Evolutionary conservation across 2,329 filamentous ascomycete species (phyloP).

Genomic region (Colletotrichum godetiae): DNA sequence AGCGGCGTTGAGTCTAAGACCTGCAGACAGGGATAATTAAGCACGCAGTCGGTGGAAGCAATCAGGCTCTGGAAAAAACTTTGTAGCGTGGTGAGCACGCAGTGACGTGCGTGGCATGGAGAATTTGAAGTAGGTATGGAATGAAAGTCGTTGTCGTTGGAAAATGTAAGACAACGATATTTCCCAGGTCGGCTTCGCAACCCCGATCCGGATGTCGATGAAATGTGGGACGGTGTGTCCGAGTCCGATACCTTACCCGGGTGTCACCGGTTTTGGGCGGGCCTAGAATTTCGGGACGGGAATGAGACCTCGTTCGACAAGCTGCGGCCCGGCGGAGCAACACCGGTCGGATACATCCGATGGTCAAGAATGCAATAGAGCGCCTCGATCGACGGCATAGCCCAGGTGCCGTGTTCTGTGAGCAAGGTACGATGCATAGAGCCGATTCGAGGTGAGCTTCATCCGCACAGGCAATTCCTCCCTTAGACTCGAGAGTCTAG

Average conservation of each 20-base stretch:
- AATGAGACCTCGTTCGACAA: background rate
- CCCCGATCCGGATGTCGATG: background rate
- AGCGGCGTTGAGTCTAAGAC: constrained; percentile 17
- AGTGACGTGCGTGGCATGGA: constrained; percentile 3
- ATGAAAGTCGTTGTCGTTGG: background rate
- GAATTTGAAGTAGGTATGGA: background rate
- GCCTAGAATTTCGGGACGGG: constrained; percentile 22
- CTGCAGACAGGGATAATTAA: background rate
- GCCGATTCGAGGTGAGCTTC: background rate
- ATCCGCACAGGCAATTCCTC: background rate
- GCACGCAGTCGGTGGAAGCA: background rate
- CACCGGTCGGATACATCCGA: constrained; percentile 11
- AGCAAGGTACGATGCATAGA: background rate
- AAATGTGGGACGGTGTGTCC: constrained; percentile 5
- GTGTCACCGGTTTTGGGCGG: constrained; percentile 9
- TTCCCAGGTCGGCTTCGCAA: background rate
- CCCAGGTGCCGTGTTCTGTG: background rate
- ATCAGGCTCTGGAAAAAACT: background rate
- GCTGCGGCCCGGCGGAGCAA: constrained; percentile 3
- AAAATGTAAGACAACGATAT: background rate
- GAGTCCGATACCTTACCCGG: constrained; percentile 10
- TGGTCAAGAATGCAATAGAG: background rate
- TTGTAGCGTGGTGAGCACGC: background rate
- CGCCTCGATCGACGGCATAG: constrained; percentile 6
- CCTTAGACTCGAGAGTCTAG: no score